phyloP scores from a whole-genome alignment of 2,329 filamentous ascomycete species.

The Aspergillus texensis region DNA sequence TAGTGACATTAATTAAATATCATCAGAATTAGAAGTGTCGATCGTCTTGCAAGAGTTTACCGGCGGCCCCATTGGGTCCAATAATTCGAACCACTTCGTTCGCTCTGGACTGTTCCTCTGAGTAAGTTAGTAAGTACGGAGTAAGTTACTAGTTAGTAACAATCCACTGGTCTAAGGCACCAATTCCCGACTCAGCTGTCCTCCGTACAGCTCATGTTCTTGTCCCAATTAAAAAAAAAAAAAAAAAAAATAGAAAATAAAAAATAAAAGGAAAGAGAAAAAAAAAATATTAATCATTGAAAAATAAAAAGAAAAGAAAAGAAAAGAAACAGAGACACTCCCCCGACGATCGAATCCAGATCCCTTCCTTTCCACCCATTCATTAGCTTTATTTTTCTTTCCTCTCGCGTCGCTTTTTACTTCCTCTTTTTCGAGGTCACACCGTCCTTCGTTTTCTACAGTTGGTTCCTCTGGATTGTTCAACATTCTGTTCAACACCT shows the following conservation, averaged over 20 bases:
- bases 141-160: constrained; percentile 5
- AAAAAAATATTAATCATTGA: background rate
- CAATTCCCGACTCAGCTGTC: background rate
- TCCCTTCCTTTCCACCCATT: constrained; percentile 15
- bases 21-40: constrained; percentile 16
- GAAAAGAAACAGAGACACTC: constrained; percentile 7
- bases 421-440: constrained; percentile 3
- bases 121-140: background rate
- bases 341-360: constrained; percentile 20
- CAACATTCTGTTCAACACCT: constrained; percentile 1
- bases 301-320: constrained; percentile 6
- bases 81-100: constrained; percentile 14
- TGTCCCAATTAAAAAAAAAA: constrained; percentile 5
- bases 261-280: background rate
- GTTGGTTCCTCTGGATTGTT: background rate
- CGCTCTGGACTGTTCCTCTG: constrained; percentile 14
- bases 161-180: constrained; percentile 3
- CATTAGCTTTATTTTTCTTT: constrained; percentile 5
- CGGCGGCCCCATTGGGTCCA: constrained; percentile 16
- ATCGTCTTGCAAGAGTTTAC: constrained; percentile 14
- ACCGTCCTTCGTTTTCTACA: background rate
- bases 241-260: background rate
- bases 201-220: constrained; percentile 6
- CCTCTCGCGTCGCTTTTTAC: constrained; percentile 11
- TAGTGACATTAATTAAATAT: constrained; percentile 2